These are phyloP conservation scores for Pichia eremophila DNA, from an alignment of 805 yeast genomes.

Conservation along the genomic window DNA sequence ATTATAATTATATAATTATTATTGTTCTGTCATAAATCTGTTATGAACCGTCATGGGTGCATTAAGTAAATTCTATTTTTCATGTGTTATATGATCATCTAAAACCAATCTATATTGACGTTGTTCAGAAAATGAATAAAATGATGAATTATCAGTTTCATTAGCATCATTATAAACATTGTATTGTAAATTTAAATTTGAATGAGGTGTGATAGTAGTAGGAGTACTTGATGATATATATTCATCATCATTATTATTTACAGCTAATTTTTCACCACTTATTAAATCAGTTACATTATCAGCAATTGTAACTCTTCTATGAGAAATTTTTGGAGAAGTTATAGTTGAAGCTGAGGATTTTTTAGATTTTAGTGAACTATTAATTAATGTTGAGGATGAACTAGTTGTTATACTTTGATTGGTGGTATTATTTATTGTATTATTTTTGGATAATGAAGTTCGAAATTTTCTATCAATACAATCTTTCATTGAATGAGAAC, in stretches of 20 bases:
- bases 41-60: no score
- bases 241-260: no score
- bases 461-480: not conserved
- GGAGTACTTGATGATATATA: no score
- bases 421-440: no score
- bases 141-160: constrained; percentile 1
- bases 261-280: not conserved
- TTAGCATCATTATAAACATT: not conserved
- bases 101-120: constrained; percentile 5
- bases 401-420: no score
- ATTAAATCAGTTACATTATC: not conserved
- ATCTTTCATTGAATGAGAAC: not conserved
- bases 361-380: not conserved
- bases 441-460: not conserved
- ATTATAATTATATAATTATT: no score
- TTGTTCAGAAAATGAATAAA: not conserved
- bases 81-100: constrained; percentile 10
- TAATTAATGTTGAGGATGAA: not conserved
- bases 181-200: no score
- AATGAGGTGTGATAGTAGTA: no score
- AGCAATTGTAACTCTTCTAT: not conserved
- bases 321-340: not conserved
- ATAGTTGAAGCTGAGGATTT: not conserved
- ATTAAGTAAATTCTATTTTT: not conserved
- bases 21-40: no score